Conservation (phyloP, 768 basidiomycete genomes). For the Panellus pusillus region DNA sequence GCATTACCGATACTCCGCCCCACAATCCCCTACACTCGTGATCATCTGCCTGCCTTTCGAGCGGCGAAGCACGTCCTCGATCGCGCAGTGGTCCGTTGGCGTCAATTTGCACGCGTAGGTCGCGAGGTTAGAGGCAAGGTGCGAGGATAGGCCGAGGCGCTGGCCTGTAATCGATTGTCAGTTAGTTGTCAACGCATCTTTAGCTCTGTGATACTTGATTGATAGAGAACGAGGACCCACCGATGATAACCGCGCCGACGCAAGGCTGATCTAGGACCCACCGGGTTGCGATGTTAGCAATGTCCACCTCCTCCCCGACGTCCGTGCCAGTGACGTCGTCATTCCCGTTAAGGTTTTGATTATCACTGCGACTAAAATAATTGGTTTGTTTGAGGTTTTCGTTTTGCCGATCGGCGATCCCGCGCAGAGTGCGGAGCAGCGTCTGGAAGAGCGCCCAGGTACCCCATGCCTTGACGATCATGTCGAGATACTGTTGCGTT, state of each 20-base stretch:
- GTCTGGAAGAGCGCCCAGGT: slow-evolving; percentile 73
- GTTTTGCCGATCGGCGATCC: slow-evolving; percentile 67
- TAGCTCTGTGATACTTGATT: slow-evolving; percentile 3
- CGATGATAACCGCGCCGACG: slow-evolving; percentile 82
- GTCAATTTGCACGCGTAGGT: slow-evolving; percentile 60
- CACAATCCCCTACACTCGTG: slow-evolving; percentile 75
- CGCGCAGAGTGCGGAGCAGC: slow-evolving; percentile 56
- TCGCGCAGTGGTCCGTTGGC: slow-evolving; percentile 54
- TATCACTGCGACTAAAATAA: no score
- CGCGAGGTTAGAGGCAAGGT: slow-evolving; percentile 63
- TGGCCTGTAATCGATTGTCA: slow-evolving; percentile 45
- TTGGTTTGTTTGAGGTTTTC: slow-evolving; percentile 22
- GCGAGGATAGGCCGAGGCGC: slow-evolving; percentile 73
- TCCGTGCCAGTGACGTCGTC: no score
- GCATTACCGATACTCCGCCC: slow-evolving; percentile 71
- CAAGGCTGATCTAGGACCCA: slow-evolving; percentile 82
- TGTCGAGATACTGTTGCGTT: slow-evolving; percentile 67
- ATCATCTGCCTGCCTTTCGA: slow-evolving; percentile 66
- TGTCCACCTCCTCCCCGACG: slow-evolving; percentile 37
- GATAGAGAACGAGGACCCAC: slow-evolving; percentile 35
- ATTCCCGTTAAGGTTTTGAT: no score
- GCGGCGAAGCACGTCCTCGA: slow-evolving; percentile 59
- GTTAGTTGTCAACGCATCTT: not conserved
- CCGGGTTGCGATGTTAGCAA: slow-evolving; percentile 77
- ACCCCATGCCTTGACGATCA: slow-evolving; percentile 80